A percentile compares a stretch with the other conserved stretches of the same genome.
These are phyloP conservation scores for Petunia hybrid DNA, from an alignment of 305 asterid genomes.

Conservation along the genomic window DNA sequence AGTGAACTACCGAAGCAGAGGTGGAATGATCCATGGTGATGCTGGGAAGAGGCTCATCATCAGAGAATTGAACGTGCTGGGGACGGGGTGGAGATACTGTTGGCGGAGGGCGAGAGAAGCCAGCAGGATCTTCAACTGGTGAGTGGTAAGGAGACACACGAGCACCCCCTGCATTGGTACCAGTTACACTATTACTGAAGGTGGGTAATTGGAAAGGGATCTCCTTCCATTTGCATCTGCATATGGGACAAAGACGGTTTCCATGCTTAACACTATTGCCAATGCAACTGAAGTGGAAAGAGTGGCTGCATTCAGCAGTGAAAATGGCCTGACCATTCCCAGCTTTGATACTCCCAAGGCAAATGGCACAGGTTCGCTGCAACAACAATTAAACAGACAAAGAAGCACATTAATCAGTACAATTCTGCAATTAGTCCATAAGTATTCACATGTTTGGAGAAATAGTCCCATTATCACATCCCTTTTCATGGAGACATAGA, in stretches of 20 bases:
- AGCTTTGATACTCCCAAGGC: slow-evolving; percentile 36
- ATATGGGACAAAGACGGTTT: not conserved
- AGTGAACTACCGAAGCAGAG: not conserved
- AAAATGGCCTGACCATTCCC: slow-evolving; percentile 41
- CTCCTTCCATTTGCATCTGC: slow-evolving; percentile 20
- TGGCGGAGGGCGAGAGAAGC: not conserved
- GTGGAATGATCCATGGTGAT: not conserved
- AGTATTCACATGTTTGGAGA: not conserved
- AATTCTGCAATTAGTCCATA: not conserved
- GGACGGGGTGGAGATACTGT: not conserved
- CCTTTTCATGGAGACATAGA: not conserved
- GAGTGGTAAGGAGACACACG: not conserved
- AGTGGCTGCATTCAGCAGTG: slow-evolving; percentile 40
- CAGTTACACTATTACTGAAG: slow-evolving; percentile 45
- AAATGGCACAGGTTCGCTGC: slow-evolving; percentile 40
- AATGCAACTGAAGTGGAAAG: slow-evolving; percentile 45
- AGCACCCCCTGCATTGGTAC: not conserved
- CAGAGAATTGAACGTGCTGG: not conserved
- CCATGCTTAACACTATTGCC: slow-evolving; percentile 21
- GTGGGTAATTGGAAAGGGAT: slow-evolving; percentile 28
- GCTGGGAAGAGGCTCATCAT: slow-evolving; percentile 11
- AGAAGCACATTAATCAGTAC: not conserved
- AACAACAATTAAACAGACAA: not conserved
- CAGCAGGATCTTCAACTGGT: not conserved
- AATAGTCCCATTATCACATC: not conserved